Evolutionary conservation across 345 rosid species (phyloP), one percentile per base, ranked within the genome.

Genomic region (Geranium brycei): DNA sequence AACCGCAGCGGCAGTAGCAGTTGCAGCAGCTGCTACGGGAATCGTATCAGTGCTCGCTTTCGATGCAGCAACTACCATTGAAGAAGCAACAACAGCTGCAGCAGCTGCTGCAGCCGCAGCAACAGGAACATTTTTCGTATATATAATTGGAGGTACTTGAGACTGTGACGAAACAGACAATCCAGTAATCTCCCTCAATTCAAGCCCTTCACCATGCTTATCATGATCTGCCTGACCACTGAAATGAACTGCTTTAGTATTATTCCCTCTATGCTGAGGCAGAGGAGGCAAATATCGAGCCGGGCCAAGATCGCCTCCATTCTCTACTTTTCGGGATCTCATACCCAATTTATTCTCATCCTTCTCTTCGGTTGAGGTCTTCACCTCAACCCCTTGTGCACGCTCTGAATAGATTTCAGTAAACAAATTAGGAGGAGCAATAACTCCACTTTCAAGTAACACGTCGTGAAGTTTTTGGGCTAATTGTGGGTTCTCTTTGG

Each of bases 21-120:
- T 87, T 69, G 98, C 98, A 17, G 97, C 96, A 23, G 96, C 96
- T 57, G 95, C 91, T 61, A 82, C 96, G 65, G 97, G 91, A 69
- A 87, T 82, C 61, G 95, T 67, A 61, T 88, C 89, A 0, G 75
- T 57, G 73, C 74, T 72, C 19, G 96, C 81, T 81, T 87, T 91
- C 69, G 86, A 78, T 12, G 81, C 91, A 73, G 96, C 91, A 79
- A 76, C 98, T 68, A 91, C 96, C 98, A 91, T 85, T 60, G 96
- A 85, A 65, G 98, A 91, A 35, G 96, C 98, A 78, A 87, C 88
- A 77, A 80, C 98, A 75, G 96, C 98, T 35, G 96, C 96, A 16
- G 96, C 96, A 0, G 96, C 96, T 0, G 86, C 95, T 0, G 87
- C 92, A 0, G 93, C 89, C 3, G 93, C 89, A 41, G 90, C 91